These are phyloP conservation scores for Aspergillus amoenus DNA, from an alignment of 2,329 filamentous ascomycete genomes.

Conservation along the genomic window DNA sequence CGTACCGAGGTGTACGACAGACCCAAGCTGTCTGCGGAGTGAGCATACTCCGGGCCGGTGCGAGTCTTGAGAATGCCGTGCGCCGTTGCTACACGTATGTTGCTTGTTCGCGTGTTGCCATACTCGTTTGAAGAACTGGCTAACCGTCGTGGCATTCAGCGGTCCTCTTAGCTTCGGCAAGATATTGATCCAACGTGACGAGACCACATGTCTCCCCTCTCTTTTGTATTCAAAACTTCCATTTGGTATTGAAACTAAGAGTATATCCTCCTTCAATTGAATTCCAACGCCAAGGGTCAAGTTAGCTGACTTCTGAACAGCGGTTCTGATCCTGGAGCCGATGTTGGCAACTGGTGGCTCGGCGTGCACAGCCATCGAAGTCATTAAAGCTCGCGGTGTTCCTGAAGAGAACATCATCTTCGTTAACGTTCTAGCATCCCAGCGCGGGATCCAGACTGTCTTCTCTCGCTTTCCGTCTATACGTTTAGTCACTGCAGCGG, in stretches of 20 bases:
- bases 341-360: conserved; percentile 23
- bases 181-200: conserved; percentile 35
- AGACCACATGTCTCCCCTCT: conserved; percentile 27
- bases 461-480: conserved; percentile 21
- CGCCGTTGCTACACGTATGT: conserved; percentile 26
- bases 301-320: neutral
- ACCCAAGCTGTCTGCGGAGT: conserved; percentile 29
- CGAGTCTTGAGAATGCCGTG: conserved; percentile 32
- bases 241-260: conserved; percentile 16
- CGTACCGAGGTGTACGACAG: conserved; percentile 15
- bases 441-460: conserved; percentile 22
- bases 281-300: neutral
- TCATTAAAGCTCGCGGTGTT: conserved; percentile 13
- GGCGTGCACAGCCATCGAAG: conserved; percentile 16
- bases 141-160: conserved; percentile 1
- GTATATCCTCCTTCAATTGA: conserved; percentile 15
- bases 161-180: conserved; percentile 33
- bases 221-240: conserved; percentile 35
- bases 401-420: conserved; percentile 29
- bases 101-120: neutral
- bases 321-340: conserved; percentile 19
- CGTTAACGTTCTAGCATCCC: conserved; percentile 29
- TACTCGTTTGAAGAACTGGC: too few relatives aligned
- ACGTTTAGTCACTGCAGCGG: conserved; percentile 22
- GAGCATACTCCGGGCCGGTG: conserved; percentile 34